Evolutionary conservation across 1,284 basidiomycete genomes (phyloP).

Genomic region (Rhodotorula sp.): DNA sequence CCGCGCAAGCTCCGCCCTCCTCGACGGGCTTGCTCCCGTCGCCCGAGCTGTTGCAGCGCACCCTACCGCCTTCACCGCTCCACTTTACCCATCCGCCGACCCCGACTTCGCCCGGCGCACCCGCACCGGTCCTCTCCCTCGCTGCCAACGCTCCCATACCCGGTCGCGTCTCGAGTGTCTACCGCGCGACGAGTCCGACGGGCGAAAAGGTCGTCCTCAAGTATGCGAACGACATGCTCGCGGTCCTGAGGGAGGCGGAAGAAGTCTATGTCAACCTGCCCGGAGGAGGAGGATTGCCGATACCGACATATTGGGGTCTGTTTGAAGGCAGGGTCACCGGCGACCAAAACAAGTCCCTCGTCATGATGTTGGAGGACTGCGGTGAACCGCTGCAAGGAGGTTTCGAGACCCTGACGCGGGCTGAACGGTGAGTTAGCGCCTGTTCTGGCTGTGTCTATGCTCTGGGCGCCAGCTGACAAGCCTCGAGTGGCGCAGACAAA

Average conservation of each 20-base stretch:
- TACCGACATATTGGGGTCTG: constrained; percentile 25
- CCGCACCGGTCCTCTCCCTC: constrained; percentile 12
- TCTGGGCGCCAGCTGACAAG: no score
- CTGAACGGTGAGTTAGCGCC: constrained; percentile 9
- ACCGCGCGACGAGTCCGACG: constrained; percentile 17
- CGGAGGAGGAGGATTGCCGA: constrained; percentile 12
- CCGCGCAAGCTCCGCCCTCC: background rate
- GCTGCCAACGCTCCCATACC: background rate
- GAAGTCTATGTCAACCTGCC: constrained; percentile 33
- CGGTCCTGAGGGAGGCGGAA: constrained; percentile 14
- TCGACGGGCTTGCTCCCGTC: background rate
- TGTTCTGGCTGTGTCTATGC: no score
- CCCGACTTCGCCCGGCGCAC: background rate
- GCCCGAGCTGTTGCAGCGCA: constrained; percentile 17
- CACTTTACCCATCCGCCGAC: constrained; percentile 20
- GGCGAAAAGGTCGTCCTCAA: constrained; percentile 20
- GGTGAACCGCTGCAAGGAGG: constrained; percentile 15
- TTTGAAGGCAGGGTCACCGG: constrained; percentile 16
- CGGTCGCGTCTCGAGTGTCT: constrained; percentile 9
- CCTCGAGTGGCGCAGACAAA: background rate
- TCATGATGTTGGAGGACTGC: constrained; percentile 24
- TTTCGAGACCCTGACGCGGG: constrained; percentile 9
- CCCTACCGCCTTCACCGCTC: constrained; percentile 24
- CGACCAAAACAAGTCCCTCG: constrained; percentile 14
- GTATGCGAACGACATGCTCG: constrained; percentile 19